A percentile compares a stretch with the other conserved stretches of the same genome.
Evolutionary conservation across 257 asterid species (phyloP).

Genomic region (Capsicum chinense): DNA sequence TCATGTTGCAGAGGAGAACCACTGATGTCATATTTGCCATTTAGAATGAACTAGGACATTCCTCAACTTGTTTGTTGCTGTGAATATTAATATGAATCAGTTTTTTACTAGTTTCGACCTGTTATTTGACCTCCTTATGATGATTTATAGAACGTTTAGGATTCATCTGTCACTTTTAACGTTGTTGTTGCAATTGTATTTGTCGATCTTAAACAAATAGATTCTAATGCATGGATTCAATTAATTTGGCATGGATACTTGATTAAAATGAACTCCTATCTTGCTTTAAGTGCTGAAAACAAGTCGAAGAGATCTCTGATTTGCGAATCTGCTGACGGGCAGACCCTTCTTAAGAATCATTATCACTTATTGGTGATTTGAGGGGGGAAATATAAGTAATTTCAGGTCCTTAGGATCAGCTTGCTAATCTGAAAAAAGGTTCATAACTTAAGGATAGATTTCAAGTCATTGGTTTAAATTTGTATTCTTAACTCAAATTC

Average conservation of each 20-base stretch:
- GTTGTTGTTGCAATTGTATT: background rate
- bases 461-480: background rate
- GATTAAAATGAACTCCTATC: background rate
- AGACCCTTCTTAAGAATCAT: background rate
- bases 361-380: background rate
- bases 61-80: conserved; percentile 4
- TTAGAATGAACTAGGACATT: conserved; percentile 16
- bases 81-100: background rate
- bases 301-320: background rate
- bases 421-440: background rate
- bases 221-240: background rate
- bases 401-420: background rate
- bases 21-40: background rate
- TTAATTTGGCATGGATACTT: background rate
- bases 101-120: background rate
- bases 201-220: background rate
- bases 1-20: background rate
- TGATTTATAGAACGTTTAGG: background rate
- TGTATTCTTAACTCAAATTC: background rate
- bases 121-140: background rate
- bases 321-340: background rate
- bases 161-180: background rate
- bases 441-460: background rate
- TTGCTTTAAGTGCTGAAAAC: conserved; percentile 17
- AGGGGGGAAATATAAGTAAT: background rate